These are phyloP conservation scores for Camelina laxa DNA, from an alignment of 345 rosid genomes.

Conservation along the genomic window DNA sequence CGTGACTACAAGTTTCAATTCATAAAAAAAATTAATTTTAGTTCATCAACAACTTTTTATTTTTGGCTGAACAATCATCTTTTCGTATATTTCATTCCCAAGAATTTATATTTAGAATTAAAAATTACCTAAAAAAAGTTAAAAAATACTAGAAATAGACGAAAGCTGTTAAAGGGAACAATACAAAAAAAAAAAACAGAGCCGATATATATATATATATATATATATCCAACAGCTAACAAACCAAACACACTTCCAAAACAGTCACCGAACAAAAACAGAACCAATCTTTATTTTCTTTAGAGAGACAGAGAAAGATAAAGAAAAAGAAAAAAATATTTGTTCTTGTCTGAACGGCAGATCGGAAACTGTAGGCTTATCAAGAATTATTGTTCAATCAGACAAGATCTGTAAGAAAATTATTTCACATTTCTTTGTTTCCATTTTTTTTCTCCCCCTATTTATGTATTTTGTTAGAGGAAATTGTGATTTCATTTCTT, in stretches of 20 bases:
- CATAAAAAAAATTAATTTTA: too few relatives aligned
- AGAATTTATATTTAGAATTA: neutral
- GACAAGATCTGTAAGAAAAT: slow-evolving; percentile 35
- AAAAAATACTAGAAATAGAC: neutral
- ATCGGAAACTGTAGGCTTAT: slow-evolving; percentile 1
- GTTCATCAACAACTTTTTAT: too few relatives aligned
- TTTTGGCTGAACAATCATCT: slow-evolving; percentile 7
- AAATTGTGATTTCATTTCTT: neutral
- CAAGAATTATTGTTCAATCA: slow-evolving; percentile 12
- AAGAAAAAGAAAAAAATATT: neutral
- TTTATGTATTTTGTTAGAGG: neutral
- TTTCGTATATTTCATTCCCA: neutral
- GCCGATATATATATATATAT: slow-evolving; percentile 45
- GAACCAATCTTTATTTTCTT: slow-evolving; percentile 35
- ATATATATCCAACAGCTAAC: slow-evolving; percentile 42
- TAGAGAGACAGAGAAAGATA: slow-evolving; percentile 34
- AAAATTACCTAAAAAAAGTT: too few relatives aligned
- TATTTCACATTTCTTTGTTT: slow-evolving; percentile 3
- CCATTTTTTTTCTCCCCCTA: neutral
- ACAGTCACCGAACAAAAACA: slow-evolving; percentile 44
- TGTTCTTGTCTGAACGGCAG: slow-evolving; percentile 23
- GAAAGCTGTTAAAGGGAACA: slow-evolving; percentile 15
- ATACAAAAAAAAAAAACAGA: slow-evolving; percentile 17
- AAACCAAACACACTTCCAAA: slow-evolving; percentile 27
- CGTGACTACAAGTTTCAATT: neutral